Conservation (phyloP, 2,329 filamentous ascomycete genomes). For the Dactylellina cionopaga region DNA sequence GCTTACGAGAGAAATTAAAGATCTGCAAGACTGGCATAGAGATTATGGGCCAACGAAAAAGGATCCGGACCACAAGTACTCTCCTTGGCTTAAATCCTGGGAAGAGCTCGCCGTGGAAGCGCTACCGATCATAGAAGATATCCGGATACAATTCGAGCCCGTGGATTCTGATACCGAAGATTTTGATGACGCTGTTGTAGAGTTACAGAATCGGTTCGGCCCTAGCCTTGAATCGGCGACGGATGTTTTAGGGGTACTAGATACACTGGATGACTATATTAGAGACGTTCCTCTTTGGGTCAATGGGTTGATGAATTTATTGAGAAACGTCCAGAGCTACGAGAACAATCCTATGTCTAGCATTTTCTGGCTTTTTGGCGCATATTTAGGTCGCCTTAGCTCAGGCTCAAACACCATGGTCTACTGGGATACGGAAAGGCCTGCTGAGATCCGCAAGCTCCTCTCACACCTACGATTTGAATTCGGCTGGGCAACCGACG, state of each 20-base stretch:
- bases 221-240: background rate
- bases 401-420: background rate
- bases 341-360: background rate
- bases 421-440: constrained; percentile 8
- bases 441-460: background rate
- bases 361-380: constrained; percentile 29
- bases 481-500: background rate
- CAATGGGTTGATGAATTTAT: background rate
- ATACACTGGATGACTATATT: constrained; percentile 15
- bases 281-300: constrained; percentile 9
- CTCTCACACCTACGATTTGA: constrained; percentile 2
- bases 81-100: background rate
- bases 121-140: constrained; percentile 9
- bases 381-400: background rate
- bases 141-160: constrained; percentile 18
- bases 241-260: background rate
- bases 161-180: constrained; percentile 1
- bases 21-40: background rate
- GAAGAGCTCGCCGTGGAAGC: constrained; percentile 2
- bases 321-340: background rate
- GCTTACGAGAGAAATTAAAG: constrained; percentile 1
- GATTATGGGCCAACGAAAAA: background rate
- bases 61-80: background rate
- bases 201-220: background rate
- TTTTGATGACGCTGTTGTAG: background rate